Conservation (phyloP, 768 basidiomycete species). For the Lactarius indigo region DNA sequence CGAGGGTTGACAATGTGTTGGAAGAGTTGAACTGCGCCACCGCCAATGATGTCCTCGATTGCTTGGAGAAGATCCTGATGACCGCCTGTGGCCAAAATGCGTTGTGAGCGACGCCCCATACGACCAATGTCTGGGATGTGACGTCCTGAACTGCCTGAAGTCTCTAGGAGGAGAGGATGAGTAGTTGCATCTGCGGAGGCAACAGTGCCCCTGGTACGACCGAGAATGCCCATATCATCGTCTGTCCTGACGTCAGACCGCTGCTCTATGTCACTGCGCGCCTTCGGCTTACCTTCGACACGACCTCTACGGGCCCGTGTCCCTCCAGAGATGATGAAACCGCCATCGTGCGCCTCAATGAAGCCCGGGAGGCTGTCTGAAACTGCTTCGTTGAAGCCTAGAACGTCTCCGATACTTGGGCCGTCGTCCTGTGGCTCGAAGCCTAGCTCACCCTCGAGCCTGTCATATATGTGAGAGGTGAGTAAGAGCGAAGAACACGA, state of each 20-base stretch:
- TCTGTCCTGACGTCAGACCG: slow-evolving; percentile 29
- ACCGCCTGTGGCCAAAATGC: slow-evolving; percentile 41
- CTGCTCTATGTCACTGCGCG: neutral
- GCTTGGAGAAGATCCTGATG: slow-evolving; percentile 62
- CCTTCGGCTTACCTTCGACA: slow-evolving; percentile 19
- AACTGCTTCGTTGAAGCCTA: slow-evolving; percentile 24
- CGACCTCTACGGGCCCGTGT: slow-evolving; percentile 21
- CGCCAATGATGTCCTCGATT: slow-evolving; percentile 78
- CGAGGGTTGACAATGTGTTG: slow-evolving; percentile 73
- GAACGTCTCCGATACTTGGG: slow-evolving; percentile 23
- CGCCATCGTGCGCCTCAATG: slow-evolving; percentile 23
- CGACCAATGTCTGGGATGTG: slow-evolving; percentile 45
- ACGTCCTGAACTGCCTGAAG: slow-evolving; percentile 44
- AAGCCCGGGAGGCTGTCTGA: slow-evolving; percentile 27
- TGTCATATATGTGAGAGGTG: slow-evolving; percentile 20
- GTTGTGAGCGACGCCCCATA: slow-evolving; percentile 38
- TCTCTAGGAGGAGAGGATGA: slow-evolving; percentile 79
- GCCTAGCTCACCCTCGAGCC: slow-evolving; percentile 35
- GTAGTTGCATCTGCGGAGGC: slow-evolving; percentile 65
- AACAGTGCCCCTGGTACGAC: slow-evolving; percentile 51
- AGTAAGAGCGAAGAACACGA: neutral
- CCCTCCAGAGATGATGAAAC: slow-evolving; percentile 24
- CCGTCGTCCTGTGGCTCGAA: slow-evolving; percentile 31
- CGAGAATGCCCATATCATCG: slow-evolving; percentile 61
- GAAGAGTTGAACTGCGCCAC: slow-evolving; percentile 77